Evolutionary conservation across 129 eudicot species (phyloP), one percentile per base, ranked within the genome.

Genomic region (Silybum marianum): DNA sequence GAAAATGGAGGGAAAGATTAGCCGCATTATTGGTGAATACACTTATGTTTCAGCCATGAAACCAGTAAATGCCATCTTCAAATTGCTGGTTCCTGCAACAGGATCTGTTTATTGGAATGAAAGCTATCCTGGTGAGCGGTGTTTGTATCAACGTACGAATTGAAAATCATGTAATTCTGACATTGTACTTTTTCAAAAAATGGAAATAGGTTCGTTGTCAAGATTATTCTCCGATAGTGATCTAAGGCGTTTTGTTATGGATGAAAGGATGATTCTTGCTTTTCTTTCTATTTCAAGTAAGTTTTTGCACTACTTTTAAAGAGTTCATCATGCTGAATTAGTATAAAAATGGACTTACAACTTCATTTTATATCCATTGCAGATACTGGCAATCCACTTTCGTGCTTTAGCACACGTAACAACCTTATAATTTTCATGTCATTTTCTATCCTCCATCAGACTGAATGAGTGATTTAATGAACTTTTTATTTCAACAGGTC

Each of bases 341-440:
- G 76, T 78, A 74, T 74, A 68, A 69, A 48, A 69, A 48, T 79
- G 80, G 65, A 82, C 81, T 85, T 73, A 77, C 63, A 80, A 58
- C 40, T 80, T 80, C 48, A 32, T 62, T 44, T 70, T 14, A 71
- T 30, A 30, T 79, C 6, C 74, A 79, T 81, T 85, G 91, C 97
- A 96, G 99, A 88, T 78, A 72, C 39, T 30, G 99, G 97, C 39
- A 93, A 88, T 66, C 92, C 85, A n/a, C 91, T 96, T 79, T 84
- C 90, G 51, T 96, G 98, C 74, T 88, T 90, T 39, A 86, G 89
- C 82, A 87, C 91, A 72, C 85, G 99, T 96, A 92, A 84, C n/a
- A 26, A 24, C 75, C 83, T 62, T 74, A 32, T 79, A 77, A 1
- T 71, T 73, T 39, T 72, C 65, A 8, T 78, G 2, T 25, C 18